These are phyloP conservation scores for Tetrapisispora fleetii DNA, from an alignment of 805 yeast genomes.

Conservation along the genomic window DNA sequence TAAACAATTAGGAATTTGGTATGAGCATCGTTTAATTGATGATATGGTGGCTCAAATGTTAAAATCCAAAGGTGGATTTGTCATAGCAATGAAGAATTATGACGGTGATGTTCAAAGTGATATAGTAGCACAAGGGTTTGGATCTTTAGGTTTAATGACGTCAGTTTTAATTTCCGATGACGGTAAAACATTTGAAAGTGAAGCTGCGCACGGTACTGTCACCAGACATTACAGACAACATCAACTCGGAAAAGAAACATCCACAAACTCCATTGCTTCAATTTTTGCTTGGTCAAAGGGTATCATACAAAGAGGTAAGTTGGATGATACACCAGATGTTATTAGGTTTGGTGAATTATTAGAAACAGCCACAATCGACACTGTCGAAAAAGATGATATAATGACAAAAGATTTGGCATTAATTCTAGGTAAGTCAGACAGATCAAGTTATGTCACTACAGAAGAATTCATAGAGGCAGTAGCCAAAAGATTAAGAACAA, in stretches of 20 bases:
- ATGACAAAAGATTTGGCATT: conserved; percentile 97
- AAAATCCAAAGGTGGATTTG: conserved; percentile 88
- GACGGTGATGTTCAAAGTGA: conserved; percentile 97
- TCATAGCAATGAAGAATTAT: conserved; percentile 94
- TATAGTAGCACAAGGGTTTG: conserved; percentile 96
- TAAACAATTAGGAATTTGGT: conserved; percentile 81
- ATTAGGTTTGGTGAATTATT: conserved; percentile 65
- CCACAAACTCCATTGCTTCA: conserved; percentile 94
- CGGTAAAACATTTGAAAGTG: conserved; percentile 89
- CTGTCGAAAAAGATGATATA: conserved; percentile 72
- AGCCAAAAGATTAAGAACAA: conserved; percentile 45
- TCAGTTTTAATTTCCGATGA: conserved; percentile 96
- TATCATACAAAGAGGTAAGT: conserved; percentile 79
- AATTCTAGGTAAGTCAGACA: conserved; percentile 76
- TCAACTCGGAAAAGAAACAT: conserved; percentile 94
- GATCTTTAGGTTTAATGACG: conserved; percentile 94
- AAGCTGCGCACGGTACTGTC: conserved; percentile 99
- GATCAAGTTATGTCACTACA: conserved; percentile 77
- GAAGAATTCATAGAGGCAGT: conserved; percentile 86
- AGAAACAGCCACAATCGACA: conserved; percentile 78
- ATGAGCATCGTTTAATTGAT: conserved; percentile 92
- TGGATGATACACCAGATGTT: conserved; percentile 82
- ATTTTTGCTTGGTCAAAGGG: conserved; percentile 97
- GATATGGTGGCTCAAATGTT: conserved; percentile 99
- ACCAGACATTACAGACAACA: conserved; percentile 94